Evolutionary conservation across 2,329 filamentous ascomycete species (phyloP).

Genomic region (Aspergillus fumigatus): DNA sequence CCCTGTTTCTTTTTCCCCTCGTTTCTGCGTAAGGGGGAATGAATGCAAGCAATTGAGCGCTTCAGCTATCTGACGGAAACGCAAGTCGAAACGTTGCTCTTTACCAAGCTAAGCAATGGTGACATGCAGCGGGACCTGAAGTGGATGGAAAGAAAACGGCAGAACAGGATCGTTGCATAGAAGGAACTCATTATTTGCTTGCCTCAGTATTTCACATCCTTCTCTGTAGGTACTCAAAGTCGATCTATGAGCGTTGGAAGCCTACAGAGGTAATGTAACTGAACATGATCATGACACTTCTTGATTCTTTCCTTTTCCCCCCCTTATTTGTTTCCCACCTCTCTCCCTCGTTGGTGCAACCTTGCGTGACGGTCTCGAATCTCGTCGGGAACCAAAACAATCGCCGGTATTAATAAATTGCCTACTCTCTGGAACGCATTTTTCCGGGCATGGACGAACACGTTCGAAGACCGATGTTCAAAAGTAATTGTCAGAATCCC

Average conservation of each 20-base stretch:
- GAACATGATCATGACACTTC: neutral
- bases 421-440: neutral
- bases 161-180: neutral
- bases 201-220: constrained; percentile 1
- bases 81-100: neutral
- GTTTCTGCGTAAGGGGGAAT: neutral
- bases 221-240: neutral
- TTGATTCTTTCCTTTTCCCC: neutral
- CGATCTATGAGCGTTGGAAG: neutral
- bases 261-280: neutral
- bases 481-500: neutral
- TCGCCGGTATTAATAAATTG: neutral
- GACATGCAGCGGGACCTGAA: neutral
- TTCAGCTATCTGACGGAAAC: neutral
- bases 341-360: neutral
- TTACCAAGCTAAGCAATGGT: constrained; percentile 7
- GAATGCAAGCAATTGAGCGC: neutral
- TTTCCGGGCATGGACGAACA: constrained; percentile 1
- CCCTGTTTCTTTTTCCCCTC: neutral
- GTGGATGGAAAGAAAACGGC: neutral
- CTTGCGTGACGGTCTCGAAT: neutral
- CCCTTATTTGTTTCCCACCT: neutral
- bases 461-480: neutral
- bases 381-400: neutral
- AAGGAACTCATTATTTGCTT: neutral